These are phyloP conservation scores for Flaveria floridana DNA, from an alignment of 140 eudicot genomes.

Conservation along the genomic window DNA sequence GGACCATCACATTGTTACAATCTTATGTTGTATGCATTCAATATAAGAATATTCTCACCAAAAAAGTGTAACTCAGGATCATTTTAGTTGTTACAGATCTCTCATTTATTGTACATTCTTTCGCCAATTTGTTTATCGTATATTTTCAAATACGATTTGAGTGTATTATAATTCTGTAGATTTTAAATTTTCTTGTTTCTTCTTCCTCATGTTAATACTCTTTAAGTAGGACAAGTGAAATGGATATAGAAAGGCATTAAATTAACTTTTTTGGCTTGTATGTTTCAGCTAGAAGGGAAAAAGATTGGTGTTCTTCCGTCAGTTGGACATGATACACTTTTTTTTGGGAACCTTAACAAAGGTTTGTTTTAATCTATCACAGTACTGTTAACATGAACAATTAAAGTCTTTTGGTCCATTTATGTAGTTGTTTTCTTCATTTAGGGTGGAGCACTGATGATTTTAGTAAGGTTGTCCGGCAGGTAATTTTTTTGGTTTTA, in stretches of 20 bases:
- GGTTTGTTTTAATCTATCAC: slow-evolving; percentile 41
- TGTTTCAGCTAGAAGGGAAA: slow-evolving; percentile 86
- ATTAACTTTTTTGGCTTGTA: slow-evolving; percentile 25
- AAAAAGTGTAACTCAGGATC: background rate
- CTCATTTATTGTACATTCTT: background rate
- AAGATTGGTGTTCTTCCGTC: slow-evolving; percentile 90
- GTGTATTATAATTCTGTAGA: background rate
- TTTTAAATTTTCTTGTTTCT: background rate
- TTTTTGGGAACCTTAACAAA: slow-evolving; percentile 86
- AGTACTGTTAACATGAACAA: slow-evolving; percentile 22
- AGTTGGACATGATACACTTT: slow-evolving; percentile 68
- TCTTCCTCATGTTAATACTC: slow-evolving; percentile 7
- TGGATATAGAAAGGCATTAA: background rate
- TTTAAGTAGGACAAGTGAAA: background rate
- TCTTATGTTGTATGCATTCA: background rate
- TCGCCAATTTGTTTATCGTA: background rate
- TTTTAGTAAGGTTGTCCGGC: slow-evolving; percentile 56
- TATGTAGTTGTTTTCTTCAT: slow-evolving; percentile 11
- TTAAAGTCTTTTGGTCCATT: slow-evolving; percentile 19
- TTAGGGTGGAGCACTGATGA: slow-evolving; percentile 84
- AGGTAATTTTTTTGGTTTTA: slow-evolving; percentile 44
- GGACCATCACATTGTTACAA: background rate
- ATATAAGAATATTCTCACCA: background rate
- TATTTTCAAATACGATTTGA: background rate
- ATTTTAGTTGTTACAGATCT: background rate